Evolutionary conservation across 257 asterid genomes (phyloP).

Genomic region (Anisodus acutangulus): DNA sequence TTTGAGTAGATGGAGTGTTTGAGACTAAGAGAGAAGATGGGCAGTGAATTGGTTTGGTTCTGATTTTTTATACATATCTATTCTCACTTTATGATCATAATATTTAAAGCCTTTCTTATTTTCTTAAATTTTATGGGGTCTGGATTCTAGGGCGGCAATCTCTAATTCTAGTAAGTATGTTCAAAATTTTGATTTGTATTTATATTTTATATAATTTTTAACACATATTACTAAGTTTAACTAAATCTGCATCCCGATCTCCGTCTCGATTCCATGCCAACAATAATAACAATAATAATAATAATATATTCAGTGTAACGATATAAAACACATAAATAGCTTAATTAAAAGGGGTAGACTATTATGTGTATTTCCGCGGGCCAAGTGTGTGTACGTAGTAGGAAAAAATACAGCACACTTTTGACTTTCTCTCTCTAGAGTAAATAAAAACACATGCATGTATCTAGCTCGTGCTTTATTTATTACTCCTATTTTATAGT

Average conservation of each 20-base stretch:
- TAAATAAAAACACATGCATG: conserved; percentile 30
- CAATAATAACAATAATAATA: too few relatives aligned
- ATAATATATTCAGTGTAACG: too few relatives aligned
- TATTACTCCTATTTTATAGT: not conserved
- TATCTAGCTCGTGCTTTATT: conserved; percentile 27
- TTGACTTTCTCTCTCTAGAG: conserved; percentile 27
- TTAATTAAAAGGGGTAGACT: too few relatives aligned
- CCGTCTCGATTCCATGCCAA: too few relatives aligned
- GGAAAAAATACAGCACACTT: conserved; percentile 17
- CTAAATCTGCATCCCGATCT: too few relatives aligned
- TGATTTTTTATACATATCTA: not conserved
- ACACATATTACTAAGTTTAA: too few relatives aligned
- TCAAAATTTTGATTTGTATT: not conserved
- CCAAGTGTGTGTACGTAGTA: not conserved
- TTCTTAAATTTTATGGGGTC: not conserved
- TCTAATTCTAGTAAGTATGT: not conserved
- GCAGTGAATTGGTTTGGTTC: conserved; percentile 31
- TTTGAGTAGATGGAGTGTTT: conserved; percentile 26
- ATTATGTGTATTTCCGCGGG: not conserved
- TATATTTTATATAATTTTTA: too few relatives aligned
- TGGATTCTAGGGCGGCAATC: not conserved
- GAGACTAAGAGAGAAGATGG: not conserved
- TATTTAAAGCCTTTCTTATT: not conserved
- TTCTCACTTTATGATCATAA: not conserved
- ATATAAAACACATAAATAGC: too few relatives aligned